Evolutionary conservation across 164 flowering plant genomes (phyloP).

Genomic region (Echeveria elegans): DNA sequence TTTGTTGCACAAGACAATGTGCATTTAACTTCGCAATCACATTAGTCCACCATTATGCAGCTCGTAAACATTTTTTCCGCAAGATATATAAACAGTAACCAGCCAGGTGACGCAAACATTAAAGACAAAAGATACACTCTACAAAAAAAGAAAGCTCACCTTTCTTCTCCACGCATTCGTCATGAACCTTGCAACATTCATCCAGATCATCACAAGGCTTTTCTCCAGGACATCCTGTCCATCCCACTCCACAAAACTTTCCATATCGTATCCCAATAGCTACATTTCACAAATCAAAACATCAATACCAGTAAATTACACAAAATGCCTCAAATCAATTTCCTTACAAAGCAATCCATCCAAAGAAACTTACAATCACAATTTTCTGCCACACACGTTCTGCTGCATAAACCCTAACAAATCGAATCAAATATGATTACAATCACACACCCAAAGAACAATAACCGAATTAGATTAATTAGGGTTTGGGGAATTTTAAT

Average conservation of each 20-base stretch:
- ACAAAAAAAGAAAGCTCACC: slow-evolving; percentile 22
- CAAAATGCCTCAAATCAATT: neutral
- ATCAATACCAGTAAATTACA: neutral
- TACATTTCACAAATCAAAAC: slow-evolving; percentile 7
- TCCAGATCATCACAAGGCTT: slow-evolving; percentile 92
- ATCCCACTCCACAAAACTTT: slow-evolving; percentile 88
- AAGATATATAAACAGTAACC: too few species aligned
- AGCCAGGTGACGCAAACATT: neutral
- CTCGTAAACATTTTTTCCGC: too few species aligned
- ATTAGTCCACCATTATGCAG: neutral
- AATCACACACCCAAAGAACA: too few species aligned
- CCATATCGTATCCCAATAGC: slow-evolving; percentile 69
- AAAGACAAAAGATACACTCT: neutral
- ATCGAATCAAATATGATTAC: too few species aligned
- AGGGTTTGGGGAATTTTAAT: neutral
- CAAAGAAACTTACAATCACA: slow-evolving; percentile 44
- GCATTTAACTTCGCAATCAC: neutral
- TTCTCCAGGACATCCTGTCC: slow-evolving; percentile 88
- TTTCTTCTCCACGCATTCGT: slow-evolving; percentile 66
- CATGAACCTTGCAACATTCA: slow-evolving; percentile 83
- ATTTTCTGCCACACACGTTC: slow-evolving; percentile 52
- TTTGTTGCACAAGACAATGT: neutral
- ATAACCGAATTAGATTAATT: too few species aligned
- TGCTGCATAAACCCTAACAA: slow-evolving; percentile 58
- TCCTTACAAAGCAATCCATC: neutral